Evolutionary conservation across 768 basidiomycete species (phyloP).

Genomic region (Lactarius hengduanensis): DNA sequence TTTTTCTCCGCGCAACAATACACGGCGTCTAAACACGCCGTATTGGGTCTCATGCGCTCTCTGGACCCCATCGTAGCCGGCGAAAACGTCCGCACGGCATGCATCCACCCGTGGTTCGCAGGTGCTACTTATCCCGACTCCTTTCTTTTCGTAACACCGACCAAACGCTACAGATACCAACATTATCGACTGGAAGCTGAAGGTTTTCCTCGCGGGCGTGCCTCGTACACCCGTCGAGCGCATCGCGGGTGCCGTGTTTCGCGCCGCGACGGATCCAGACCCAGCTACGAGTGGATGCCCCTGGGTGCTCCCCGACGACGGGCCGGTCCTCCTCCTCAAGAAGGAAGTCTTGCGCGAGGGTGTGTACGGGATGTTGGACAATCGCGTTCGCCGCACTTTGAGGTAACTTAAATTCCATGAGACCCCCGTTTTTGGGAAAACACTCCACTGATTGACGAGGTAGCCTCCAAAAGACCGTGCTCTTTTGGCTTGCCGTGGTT

Average conservation of each 20-base stretch:
- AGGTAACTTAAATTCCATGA: not conserved
- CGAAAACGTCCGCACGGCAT: constrained; percentile 44
- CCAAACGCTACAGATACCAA: constrained; percentile 41
- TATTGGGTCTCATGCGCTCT: constrained; percentile 53
- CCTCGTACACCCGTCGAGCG: constrained; percentile 48
- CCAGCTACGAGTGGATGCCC: constrained; percentile 45
- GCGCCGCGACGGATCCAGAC: constrained; percentile 48
- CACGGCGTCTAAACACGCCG: constrained; percentile 52
- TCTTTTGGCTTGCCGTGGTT: constrained; percentile 4
- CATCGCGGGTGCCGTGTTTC: constrained; percentile 52
- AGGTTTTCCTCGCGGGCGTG: constrained; percentile 49
- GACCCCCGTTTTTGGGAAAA: not conserved
- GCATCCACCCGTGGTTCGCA: constrained; percentile 55
- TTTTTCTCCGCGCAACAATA: constrained; percentile 48
- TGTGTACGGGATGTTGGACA: constrained; percentile 52
- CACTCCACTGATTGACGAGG: not conserved
- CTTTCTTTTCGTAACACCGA: not conserved
- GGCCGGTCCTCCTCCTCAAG: constrained; percentile 47
- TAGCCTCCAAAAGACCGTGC: not conserved
- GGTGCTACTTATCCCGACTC: constrained; percentile 33
- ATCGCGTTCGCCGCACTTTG: constrained; percentile 8
- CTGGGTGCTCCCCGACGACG: constrained; percentile 50
- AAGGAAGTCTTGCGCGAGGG: constrained; percentile 50
- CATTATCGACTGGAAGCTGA: constrained; percentile 42
- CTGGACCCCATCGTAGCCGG: constrained; percentile 39